A percentile compares a stretch with the other conserved stretches of the same genome.
Conservation (phyloP, 106 monocot genomes). For the Cymbidium sinense region DNA sequence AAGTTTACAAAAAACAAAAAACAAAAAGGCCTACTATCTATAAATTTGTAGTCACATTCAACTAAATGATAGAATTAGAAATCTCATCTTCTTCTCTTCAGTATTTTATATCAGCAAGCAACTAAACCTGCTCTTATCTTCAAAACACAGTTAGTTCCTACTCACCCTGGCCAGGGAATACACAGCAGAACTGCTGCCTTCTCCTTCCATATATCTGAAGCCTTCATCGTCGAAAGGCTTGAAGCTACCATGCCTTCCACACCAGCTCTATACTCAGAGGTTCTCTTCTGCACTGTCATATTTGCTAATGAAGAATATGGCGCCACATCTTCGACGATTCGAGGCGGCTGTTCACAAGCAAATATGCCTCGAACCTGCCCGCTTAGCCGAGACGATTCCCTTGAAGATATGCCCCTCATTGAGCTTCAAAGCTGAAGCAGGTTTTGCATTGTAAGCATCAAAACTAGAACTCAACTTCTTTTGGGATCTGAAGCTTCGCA, state of each 20-base stretch:
- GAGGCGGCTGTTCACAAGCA: constrained; percentile 21
- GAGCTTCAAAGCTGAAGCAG: constrained; percentile 8
- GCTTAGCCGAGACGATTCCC: constrained; percentile 27
- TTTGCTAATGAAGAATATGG: constrained; percentile 31
- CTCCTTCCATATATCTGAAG: constrained; percentile 29
- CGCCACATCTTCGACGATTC: constrained; percentile 23
- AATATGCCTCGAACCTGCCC: constrained; percentile 23
- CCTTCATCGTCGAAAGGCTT: constrained; percentile 28
- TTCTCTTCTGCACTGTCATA: constrained; percentile 24
- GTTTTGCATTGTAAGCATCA: constrained; percentile 7
- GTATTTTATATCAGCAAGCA: no score
- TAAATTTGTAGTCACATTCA: no score
- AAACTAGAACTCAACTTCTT: background rate
- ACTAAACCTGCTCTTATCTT: no score
- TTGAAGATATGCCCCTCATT: constrained; percentile 30
- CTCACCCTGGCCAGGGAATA: constrained; percentile 35
- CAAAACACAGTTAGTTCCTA: background rate
- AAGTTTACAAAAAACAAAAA: background rate
- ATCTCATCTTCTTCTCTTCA: no score
- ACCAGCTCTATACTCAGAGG: constrained; percentile 33
- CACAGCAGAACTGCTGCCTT: constrained; percentile 30
- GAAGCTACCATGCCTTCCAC: constrained; percentile 14
- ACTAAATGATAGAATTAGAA: no score
- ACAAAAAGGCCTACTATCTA: no score
- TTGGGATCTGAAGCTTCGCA: background rate